Base-by-base conservation (phyloP, 2,329 filamentous ascomycete species). In the Aspergillus caelatus region DNA sequence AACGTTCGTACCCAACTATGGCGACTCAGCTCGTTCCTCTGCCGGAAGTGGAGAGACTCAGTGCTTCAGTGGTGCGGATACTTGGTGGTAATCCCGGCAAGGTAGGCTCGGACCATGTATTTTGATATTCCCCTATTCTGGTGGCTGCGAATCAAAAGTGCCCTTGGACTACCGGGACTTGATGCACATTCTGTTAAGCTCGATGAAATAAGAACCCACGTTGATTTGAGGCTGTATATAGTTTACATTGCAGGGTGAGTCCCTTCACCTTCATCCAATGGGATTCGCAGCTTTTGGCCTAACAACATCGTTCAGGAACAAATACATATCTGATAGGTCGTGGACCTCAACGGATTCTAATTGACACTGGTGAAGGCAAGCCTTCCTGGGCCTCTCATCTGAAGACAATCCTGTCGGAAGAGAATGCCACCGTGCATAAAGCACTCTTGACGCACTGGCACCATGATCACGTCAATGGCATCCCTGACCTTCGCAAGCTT, bases 301-400 rank as follows among this genome's bases (percentile, higher is more conserved):
- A 41, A 62, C n/a, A 26, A 12, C 36, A 36, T 39, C 41, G 7
- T 9, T 52, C 68, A 86, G 84, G 93, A 66, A 97, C 95, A 69
- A 99, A 99, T 78, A 99, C 95, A 39, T 99, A 99, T 77, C 85
- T 99, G 21, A 74, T 99, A 63, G 95, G 95, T 63, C 89, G 86
- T 8, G 94, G 94, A 4, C 76, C 81, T 7, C 79, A 81, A 8
- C 89, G 95, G 11, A 84, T 98, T 63, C 86, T 99, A 26, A 88
- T 99, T 72, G 95, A 99, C 79, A 97, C 94, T 0, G 95, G 91
- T 56, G 90, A 97, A 77, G 95, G 94, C 54, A 86, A 83, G 62
- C 86, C 89, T 2, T 83, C 86, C 39, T 99, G 94, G 94, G 83
- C 88, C 48, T 77, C 83, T 0, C 85, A 86, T 0, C 79, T 99